A percentile compares a stretch with the other conserved stretches of the same genome.
Evolutionary conservation across 805 yeast genomes (phyloP).

Genomic region (Torulaspora indica): DNA sequence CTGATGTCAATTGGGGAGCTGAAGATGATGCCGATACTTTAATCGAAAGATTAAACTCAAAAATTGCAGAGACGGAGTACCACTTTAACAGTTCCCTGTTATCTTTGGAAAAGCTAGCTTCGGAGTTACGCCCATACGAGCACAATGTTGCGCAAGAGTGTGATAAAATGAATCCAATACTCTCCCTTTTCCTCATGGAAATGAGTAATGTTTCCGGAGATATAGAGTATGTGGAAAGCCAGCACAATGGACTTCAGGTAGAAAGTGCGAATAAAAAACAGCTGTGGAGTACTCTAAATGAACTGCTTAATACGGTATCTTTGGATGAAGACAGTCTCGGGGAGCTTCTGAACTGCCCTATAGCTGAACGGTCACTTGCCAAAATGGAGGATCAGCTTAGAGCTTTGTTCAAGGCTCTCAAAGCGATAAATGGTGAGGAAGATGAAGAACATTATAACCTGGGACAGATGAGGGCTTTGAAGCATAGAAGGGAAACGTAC

Average conservation of each 20-base stretch:
- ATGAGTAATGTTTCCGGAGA: slow-evolving; percentile 61
- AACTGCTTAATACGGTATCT: slow-evolving; percentile 65
- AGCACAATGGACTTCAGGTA: slow-evolving; percentile 78
- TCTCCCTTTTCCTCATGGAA: slow-evolving; percentile 57
- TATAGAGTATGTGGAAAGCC: slow-evolving; percentile 63
- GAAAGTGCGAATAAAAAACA: slow-evolving; percentile 73
- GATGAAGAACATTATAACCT: slow-evolving; percentile 43
- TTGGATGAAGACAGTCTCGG: slow-evolving; percentile 53
- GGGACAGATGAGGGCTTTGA: slow-evolving; percentile 66
- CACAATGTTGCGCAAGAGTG: slow-evolving; percentile 48
- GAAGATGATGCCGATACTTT: slow-evolving; percentile 58
- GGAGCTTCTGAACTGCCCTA: slow-evolving; percentile 43
- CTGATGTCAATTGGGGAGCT: slow-evolving; percentile 72
- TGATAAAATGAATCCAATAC: slow-evolving; percentile 48
- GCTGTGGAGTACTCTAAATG: slow-evolving; percentile 64
- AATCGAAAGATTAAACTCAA: slow-evolving; percentile 52
- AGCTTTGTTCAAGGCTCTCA: slow-evolving; percentile 58
- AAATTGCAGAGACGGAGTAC: slow-evolving; percentile 58
- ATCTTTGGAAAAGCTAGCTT: slow-evolving; percentile 44
- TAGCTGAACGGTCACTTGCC: slow-evolving; percentile 43
- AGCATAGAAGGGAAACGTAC: slow-evolving; percentile 58
- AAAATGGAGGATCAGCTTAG: slow-evolving; percentile 54
- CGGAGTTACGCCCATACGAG: slow-evolving; percentile 42
- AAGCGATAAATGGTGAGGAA: slow-evolving; percentile 52
- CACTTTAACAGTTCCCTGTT: slow-evolving; percentile 54